phyloP scores from a whole-genome alignment of 441 rosid species.

The Daphne laureola region DNA sequence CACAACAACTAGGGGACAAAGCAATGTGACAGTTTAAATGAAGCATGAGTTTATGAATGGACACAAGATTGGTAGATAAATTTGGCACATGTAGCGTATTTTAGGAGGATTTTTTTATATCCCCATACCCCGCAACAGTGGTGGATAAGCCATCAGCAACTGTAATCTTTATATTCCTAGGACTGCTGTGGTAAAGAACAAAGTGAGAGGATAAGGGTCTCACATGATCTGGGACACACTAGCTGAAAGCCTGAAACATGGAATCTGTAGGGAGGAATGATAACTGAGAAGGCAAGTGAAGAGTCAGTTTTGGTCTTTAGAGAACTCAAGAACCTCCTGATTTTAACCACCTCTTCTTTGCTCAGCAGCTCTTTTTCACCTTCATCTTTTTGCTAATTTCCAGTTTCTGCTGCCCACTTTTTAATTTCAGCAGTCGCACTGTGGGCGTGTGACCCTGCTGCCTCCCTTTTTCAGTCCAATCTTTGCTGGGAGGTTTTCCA shows the following conservation, averaged over 20 bases:
- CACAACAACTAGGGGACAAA: not conserved
- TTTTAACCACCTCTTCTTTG: too few species aligned
- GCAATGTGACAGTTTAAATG: not conserved
- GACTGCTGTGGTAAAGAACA: not conserved
- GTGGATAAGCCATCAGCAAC: not conserved
- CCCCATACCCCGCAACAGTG: not conserved
- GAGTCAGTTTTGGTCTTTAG: too few species aligned
- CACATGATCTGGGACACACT: not conserved
- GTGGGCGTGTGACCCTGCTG: too few species aligned
- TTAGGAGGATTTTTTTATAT: not conserved
- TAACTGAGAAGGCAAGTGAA: not conserved
- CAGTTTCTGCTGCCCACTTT: too few species aligned
- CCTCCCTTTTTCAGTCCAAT: too few species aligned
- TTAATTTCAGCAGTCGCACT: too few species aligned
- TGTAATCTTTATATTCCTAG: not conserved
- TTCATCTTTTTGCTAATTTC: too few species aligned
- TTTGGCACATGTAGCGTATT: not conserved
- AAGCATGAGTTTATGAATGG: not conserved
- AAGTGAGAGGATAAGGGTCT: not conserved
- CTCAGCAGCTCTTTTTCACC: too few species aligned
- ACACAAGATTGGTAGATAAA: not conserved
- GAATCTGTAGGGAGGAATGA: not conserved
- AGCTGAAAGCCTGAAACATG: not conserved
- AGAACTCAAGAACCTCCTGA: too few species aligned
- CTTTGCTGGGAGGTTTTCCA: too few species aligned